Conservation (phyloP, 2,329 filamentous ascomycete species). For the Ceratocystis huliohia region DNA sequence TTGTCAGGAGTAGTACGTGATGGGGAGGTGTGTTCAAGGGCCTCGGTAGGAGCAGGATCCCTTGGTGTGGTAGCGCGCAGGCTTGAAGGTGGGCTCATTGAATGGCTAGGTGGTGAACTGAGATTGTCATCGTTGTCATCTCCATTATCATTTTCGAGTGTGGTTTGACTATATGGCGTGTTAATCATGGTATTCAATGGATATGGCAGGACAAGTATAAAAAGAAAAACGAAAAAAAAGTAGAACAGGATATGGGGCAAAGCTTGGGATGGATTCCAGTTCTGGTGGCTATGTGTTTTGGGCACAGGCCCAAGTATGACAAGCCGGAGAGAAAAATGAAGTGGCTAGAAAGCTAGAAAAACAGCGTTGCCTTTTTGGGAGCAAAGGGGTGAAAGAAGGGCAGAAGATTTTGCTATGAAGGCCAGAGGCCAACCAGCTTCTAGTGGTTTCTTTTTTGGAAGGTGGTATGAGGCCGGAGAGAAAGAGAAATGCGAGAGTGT, state of each 20-base stretch:
- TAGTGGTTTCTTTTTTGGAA: too few relatives aligned
- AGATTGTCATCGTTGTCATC: slow-evolving; percentile 29
- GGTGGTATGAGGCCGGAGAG: not conserved
- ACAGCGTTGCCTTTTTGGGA: not conserved
- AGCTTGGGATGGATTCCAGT: not conserved
- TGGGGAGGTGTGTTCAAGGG: slow-evolving; percentile 29
- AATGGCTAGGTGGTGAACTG: slow-evolving; percentile 31
- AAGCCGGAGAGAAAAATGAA: not conserved
- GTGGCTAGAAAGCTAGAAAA: not conserved
- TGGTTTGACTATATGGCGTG: slow-evolving; percentile 19
- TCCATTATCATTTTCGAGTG: slow-evolving; percentile 26
- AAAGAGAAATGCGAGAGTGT: not conserved
- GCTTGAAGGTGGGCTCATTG: slow-evolving; percentile 31
- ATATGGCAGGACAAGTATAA: not conserved
- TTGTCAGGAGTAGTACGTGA: slow-evolving; percentile 28
- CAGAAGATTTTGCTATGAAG: not conserved
- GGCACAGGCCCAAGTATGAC: not conserved
- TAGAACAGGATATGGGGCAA: slow-evolving; percentile 8
- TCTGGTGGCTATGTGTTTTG: not conserved
- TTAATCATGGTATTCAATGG: slow-evolving; percentile 21
- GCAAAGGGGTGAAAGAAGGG: not conserved
- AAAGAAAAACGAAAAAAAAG: not conserved
- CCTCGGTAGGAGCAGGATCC: slow-evolving; percentile 42
- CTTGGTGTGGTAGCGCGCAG: slow-evolving; percentile 33
- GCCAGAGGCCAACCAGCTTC: not conserved